A percentile compares a stretch with the other conserved stretches of the same genome.
These are phyloP conservation scores for Rosa chinensis DNA, from an alignment of 306 rosid species.

Conservation along the genomic window DNA sequence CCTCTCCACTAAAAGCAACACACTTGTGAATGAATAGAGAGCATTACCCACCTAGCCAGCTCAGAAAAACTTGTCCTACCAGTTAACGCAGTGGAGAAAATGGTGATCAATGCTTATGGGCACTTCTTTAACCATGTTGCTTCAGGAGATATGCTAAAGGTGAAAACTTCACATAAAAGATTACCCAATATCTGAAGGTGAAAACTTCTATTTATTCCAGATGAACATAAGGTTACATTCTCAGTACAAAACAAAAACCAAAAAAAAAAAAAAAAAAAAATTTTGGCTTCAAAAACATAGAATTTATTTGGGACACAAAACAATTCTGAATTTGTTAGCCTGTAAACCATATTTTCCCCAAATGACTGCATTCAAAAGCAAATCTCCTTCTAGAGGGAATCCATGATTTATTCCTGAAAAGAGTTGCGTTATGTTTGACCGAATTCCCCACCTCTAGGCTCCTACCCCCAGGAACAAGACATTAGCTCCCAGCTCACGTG, in stretches of 20 bases:
- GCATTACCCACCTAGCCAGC: neutral
- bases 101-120: neutral
- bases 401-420: neutral
- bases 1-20: neutral
- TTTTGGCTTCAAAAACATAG: neutral
- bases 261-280: neutral
- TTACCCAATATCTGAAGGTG: neutral
- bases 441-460: neutral
- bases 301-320: neutral
- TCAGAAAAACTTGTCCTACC: neutral
- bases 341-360: neutral
- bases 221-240: neutral
- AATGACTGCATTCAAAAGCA: neutral
- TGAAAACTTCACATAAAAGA: neutral
- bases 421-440: neutral
- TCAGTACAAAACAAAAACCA: neutral
- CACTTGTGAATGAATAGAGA: neutral
- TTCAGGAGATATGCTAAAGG: neutral
- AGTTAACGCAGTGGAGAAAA: neutral
- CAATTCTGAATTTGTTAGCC: neutral
- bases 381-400: neutral
- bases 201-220: neutral
- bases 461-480: neutral
- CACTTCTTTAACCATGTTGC: neutral
- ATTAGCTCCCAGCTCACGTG: neutral